Percentiles rank a stretch among this genome's conserved stretches.
Evolutionary conservation across 2,329 filamentous ascomycete species (phyloP).

Genomic region (Gnomoniopsis sp.): DNA sequence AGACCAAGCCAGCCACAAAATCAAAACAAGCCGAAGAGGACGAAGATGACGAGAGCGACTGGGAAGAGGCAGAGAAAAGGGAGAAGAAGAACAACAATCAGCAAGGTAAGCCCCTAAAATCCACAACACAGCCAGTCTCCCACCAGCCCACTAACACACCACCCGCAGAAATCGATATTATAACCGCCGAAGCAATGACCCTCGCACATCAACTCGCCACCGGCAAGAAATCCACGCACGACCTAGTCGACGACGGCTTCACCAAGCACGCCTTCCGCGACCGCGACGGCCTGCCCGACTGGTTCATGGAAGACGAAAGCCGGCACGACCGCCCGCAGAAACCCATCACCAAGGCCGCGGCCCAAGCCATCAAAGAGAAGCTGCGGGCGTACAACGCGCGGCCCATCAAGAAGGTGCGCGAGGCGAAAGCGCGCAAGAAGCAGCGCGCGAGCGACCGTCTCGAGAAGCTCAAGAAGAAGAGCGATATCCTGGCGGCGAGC

Average conservation of each 20-base stretch:
- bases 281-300: slow-evolving; percentile 86
- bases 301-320: slow-evolving; percentile 93
- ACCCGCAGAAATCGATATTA: slow-evolving; percentile 82
- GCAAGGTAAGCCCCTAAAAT: slow-evolving; percentile 42
- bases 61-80: slow-evolving; percentile 62
- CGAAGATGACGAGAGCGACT: slow-evolving; percentile 41
- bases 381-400: slow-evolving; percentile 86
- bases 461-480: slow-evolving; percentile 97
- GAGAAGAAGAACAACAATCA: slow-evolving; percentile 58
- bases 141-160: background rate
- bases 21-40: slow-evolving; percentile 37
- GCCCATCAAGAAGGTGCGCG: slow-evolving; percentile 98
- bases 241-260: slow-evolving; percentile 87
- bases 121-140: background rate
- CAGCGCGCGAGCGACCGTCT: slow-evolving; percentile 86
- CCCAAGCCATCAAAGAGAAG: slow-evolving; percentile 92
- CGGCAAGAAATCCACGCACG: slow-evolving; percentile 73
- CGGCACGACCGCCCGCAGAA: slow-evolving; percentile 80
- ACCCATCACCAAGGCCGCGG: slow-evolving; percentile 88
- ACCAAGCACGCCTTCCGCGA: slow-evolving; percentile 92
- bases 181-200: slow-evolving; percentile 99
- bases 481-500: slow-evolving; percentile 81
- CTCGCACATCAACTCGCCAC: slow-evolving; percentile 88
- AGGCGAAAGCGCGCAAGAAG: slow-evolving; percentile 96
- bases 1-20: slow-evolving; percentile 56